phyloP scores from a whole-genome alignment of 2,329 filamentous ascomycete species.

The Metarhizium sp. region DNA sequence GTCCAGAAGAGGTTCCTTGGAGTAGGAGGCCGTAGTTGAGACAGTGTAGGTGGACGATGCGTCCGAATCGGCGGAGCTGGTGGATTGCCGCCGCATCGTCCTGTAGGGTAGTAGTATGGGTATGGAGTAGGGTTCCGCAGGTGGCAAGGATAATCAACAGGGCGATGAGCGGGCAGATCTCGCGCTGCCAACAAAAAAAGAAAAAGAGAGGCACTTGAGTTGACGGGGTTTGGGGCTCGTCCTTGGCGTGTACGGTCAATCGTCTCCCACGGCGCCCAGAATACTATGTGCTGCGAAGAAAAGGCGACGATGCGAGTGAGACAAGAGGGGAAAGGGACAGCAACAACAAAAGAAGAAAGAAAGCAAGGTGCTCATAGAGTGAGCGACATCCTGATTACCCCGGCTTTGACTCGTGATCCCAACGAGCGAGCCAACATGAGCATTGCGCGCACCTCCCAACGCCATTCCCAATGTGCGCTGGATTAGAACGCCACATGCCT shows the following conservation, averaged over 20 bases:
- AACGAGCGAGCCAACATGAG: not conserved
- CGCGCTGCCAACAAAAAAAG: too few relatives aligned
- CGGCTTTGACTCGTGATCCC: not conserved
- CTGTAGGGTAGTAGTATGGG: too few relatives aligned
- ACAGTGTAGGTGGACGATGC: slow-evolving; percentile 21
- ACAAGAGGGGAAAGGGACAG: too few relatives aligned
- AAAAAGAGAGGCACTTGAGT: too few relatives aligned
- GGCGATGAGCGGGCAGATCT: too few relatives aligned
- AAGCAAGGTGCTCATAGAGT: not conserved
- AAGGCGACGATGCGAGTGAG: too few relatives aligned
- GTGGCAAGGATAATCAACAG: not conserved
- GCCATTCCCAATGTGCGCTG: not conserved
- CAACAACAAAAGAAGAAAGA: not conserved
- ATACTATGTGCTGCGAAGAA: too few relatives aligned
- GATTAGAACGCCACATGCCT: not conserved
- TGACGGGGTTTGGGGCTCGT: too few relatives aligned
- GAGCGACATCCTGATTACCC: not conserved
- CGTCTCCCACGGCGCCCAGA: too few relatives aligned
- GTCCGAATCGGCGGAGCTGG: slow-evolving; percentile 18
- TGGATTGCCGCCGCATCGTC: slow-evolving; percentile 15
- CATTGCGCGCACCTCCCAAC: too few relatives aligned
- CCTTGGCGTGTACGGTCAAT: too few relatives aligned
- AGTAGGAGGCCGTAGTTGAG: slow-evolving; percentile 19
- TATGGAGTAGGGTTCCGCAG: not conserved
- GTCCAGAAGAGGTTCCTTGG: slow-evolving; percentile 12